These are phyloP conservation scores for Cladophialophora exuberans DNA, from an alignment of 2,329 filamentous ascomycete species.

Conservation along the genomic window DNA sequence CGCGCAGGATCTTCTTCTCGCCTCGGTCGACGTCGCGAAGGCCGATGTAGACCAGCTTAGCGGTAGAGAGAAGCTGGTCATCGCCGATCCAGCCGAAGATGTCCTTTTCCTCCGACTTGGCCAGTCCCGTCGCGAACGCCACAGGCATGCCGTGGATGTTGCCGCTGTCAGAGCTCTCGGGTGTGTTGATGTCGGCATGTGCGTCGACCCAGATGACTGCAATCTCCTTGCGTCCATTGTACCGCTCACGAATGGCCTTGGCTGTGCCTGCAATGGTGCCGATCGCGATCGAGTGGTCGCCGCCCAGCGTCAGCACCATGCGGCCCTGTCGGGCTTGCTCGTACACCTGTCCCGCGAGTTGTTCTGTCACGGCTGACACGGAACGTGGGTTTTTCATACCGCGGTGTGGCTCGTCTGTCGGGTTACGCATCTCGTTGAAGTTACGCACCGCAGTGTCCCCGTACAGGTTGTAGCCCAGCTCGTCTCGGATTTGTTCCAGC, in stretches of 20 bases:
- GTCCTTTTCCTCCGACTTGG: constrained; percentile 73
- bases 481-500: constrained; percentile 77
- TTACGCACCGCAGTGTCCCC: constrained; percentile 81
- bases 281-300: constrained; percentile 95
- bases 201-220: constrained; percentile 99
- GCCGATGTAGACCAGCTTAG: constrained; percentile 96
- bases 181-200: constrained; percentile 96
- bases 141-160: constrained; percentile 99
- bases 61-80: constrained; percentile 60
- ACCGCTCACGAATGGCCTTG: constrained; percentile 80
- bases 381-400: constrained; percentile 92
- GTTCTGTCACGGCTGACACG: constrained; percentile 81
- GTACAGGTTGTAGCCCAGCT: constrained; percentile 85
- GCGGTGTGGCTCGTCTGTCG: constrained; percentile 56
- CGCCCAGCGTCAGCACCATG: constrained; percentile 89
- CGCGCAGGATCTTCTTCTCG: constrained; percentile 88
- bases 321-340: constrained; percentile 79
- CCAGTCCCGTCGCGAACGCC: constrained; percentile 84
- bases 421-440: constrained; percentile 68
- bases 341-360: constrained; percentile 84
- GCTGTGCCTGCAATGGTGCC: constrained; percentile 88
- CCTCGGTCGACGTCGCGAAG: constrained; percentile 88
- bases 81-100: constrained; percentile 88
- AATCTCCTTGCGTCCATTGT: constrained; percentile 70
- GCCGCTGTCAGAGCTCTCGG: constrained; percentile 83